Evolutionary conservation across 2,329 filamentous ascomycete species (phyloP), one percentile per base, ranked within the genome.

Genomic region (Gremmenia infestans): DNA sequence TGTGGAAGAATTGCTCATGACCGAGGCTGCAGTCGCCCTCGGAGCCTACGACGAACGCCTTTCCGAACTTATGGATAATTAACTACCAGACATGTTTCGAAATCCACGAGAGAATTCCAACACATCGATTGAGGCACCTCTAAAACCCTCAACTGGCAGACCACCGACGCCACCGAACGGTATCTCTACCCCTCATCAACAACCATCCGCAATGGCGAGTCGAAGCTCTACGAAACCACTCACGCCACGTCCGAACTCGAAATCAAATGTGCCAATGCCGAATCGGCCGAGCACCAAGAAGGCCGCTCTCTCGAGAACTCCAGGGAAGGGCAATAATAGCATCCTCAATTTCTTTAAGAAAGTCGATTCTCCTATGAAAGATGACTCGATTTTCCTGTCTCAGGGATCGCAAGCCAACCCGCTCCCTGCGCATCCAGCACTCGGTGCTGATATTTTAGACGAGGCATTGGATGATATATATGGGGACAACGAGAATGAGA

Each of bases 321-420:
- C 61, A 8, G 58, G 49, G 5, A 70, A 67, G 53, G 73, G 74
- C 0, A 89, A 89, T 64, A 76, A 78, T 6, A 90, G 85, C 60
- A 90, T 91, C 35, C 72, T 90, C 14, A 89, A 73, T 60, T 91
- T 90, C 70, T 91, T 91, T 68, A 85, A 88, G 66, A 91, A 89
- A 67, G 77, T 81, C 0, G 79, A 81, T 12, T 72, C 72, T 0
- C 71, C 64, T 11, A 25, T 69, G 52, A 74, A 79, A 55, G 78
- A 86, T 59, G 74, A 84, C 54, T 75, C 77, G 19, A 77, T 88
- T 9, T 87, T 89, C 54, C 71, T 76, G 3, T 71, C 75, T 23
- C 70, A 65, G 55, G 64, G 62, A 58, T 68, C 58, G 57, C 61
- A 62, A 52, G 57, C 55, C 6, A 56, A 61, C 22, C 55, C 49